Evolutionary conservation across 352 stramenopile species (phyloP), one percentile per base, ranked within the genome.

Genomic region (Pythium coloratum): DNA sequence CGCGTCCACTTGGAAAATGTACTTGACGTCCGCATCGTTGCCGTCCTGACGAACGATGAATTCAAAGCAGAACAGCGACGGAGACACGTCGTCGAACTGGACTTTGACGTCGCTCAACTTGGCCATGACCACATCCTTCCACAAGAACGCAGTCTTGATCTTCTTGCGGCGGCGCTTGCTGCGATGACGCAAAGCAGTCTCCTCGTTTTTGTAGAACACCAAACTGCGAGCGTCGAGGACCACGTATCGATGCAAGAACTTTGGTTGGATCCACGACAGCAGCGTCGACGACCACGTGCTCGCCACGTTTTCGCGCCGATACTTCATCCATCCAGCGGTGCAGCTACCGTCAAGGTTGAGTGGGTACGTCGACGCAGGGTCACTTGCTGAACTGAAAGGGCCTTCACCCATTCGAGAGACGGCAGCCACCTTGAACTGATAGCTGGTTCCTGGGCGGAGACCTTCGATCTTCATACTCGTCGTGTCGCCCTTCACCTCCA

Each of bases 261-360:
- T 93, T 3, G 86, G 77, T 51, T 90, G 85, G 47, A 92, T 75
- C 81, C 78, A 92, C 14, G 78, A 76, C 14, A 94, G 64, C 18
- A 88, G 57, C 8, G 77, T 81, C 12, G 73, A 74, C 6, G 80
- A 80, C 49, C 80, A 82, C 46, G 84, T 72, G 16, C 62, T 60
- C 13, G 81, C 73, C 13, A 91, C 75, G 16, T 81, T 77, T 55
- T 93, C 80, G 32, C 86, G 80, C 16, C 79, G 82, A 70, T 92
- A 91, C 57, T 94, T 94, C 86, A 96, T 92, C 88, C 88, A 96
- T 0, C 86, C 86, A 47, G 86, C 86, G 3, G 84, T 96, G 40
- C 80, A 94, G 0, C 72, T 78, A 3, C 86, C 86, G 60, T 90
- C 80, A 30, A 93, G 73, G 44, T 94, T 94, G 32, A 96, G 61